Evolutionary conservation across 805 yeast species (phyloP), one percentile per base, ranked within the genome.

Genomic region (Torulaspora franciscae): DNA sequence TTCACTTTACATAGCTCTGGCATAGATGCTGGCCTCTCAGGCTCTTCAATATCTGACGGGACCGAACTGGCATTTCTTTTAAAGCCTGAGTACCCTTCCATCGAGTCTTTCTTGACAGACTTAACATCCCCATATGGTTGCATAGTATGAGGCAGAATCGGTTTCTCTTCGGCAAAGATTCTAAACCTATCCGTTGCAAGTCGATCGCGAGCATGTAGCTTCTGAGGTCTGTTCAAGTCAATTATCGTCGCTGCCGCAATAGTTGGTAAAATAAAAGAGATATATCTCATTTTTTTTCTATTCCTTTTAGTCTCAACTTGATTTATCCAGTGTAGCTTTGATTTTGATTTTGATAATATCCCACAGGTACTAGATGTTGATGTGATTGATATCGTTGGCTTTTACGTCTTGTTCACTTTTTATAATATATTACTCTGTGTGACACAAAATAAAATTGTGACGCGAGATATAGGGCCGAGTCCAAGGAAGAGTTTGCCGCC

Each of bases 1-100:
- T 58, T 63, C 34, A 63, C 61, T 5, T 64, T 58, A 50, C 77
- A 68, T 9, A 53, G 40, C 13, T 58, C 62, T 8, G 51, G 38
- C 6, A 56, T 38, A 8, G 58, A 51, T 2, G 48, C 37, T 24
- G 56, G 38, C 41, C 47, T 50, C 15, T 51, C 51, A 29, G 42
- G 41, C 25, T 30, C 36, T 11, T 42, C 42, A 7, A 54, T 47
- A 11, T 45, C 47, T 22, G 41, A 39, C 15, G 42, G 42, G 6
- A 29, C 42, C n/a, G 32, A 32, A 11, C 32, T 46, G 15, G 43
- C 40, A 13, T 38, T 17, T 3, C 28, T 30, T 11, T 27, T 19
- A 10, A 8, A 17, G n/a, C 27, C 15, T 42, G 29, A 27, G 30
- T 32, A 17, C 10, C 37, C 33, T 26, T 38, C 43, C 39, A 39